Percentiles rank a stretch among this genome's conserved stretches.
phyloP scores from a whole-genome alignment of 352 stramenopile species.

The Globisporangium cylindrosporum region DNA sequence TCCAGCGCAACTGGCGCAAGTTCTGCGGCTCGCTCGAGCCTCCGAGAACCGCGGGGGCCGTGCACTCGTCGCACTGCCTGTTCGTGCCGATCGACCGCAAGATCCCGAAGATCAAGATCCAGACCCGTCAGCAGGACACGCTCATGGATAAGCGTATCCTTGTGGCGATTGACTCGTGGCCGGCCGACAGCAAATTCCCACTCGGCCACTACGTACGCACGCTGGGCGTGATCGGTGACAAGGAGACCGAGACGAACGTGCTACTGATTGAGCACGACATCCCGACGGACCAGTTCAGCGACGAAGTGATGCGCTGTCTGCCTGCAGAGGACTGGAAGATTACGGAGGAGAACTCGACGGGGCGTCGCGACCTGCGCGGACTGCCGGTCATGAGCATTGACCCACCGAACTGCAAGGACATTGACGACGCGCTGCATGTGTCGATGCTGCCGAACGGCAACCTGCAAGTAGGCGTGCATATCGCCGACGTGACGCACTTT shows the following conservation, averaged over 20 bases:
- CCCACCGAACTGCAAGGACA: constrained; percentile 93
- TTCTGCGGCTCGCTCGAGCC: constrained; percentile 93
- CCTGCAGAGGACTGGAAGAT: constrained; percentile 95
- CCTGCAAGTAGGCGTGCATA: constrained; percentile 96
- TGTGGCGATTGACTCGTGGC: constrained; percentile 96
- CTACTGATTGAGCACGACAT: constrained; percentile 98
- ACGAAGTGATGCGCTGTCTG: constrained; percentile 90
- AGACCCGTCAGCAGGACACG: constrained; percentile 88
- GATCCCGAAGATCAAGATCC: constrained; percentile 93
- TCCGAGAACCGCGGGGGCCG: constrained; percentile 38
- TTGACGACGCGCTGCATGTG: constrained; percentile 98
- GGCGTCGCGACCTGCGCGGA: constrained; percentile 90
- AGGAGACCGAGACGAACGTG: constrained; percentile 95
- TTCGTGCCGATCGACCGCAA: constrained; percentile 88
- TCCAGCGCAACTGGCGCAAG: constrained; percentile 92
- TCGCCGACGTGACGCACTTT: constrained; percentile 99
- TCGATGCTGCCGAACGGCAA: constrained; percentile 91
- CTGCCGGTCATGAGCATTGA: constrained; percentile 93
- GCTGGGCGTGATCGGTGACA: constrained; percentile 95
- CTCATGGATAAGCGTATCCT: constrained; percentile 94
- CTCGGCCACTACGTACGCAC: constrained; percentile 96
- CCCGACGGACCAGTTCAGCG: constrained; percentile 79
- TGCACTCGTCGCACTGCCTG: constrained; percentile 53
- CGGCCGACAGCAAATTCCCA: constrained; percentile 83
- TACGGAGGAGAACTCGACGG: constrained; percentile 90